These are phyloP conservation scores for Sanghuangporus weigelae DNA, from an alignment of 1,284 basidiomycete species.

Conservation along the genomic window DNA sequence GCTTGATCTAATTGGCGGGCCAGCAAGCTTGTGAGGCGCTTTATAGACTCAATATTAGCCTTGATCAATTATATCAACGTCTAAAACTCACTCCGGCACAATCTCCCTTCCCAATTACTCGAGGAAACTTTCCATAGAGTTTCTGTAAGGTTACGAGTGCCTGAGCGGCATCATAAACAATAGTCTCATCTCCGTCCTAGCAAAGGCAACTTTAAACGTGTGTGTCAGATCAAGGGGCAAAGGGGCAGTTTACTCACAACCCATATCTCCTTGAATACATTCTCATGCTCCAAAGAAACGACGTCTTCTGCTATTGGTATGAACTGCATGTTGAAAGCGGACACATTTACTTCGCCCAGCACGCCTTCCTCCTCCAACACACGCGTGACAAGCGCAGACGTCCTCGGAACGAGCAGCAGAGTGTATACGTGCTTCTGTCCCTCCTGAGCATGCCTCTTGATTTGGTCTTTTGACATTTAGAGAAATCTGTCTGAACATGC, in stretches of 20 bases:
- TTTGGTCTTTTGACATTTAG: constrained; percentile 62
- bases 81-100: constrained; percentile 69
- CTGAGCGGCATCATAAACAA: constrained; percentile 85
- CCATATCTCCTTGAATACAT: constrained; percentile 81
- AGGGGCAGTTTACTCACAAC: constrained; percentile 63
- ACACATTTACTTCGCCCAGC: constrained; percentile 81
- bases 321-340: constrained; percentile 88
- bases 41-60: neutral
- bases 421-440: constrained; percentile 79
- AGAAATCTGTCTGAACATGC: neutral
- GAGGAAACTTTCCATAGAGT: constrained; percentile 86
- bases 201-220: constrained; percentile 3
- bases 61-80: constrained; percentile 9
- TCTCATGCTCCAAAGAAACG: constrained; percentile 81
- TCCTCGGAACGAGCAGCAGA: constrained; percentile 84
- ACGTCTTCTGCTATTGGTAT: constrained; percentile 91
- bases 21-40: constrained; percentile 78
- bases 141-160: constrained; percentile 84
- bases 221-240: neutral
- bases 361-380: constrained; percentile 91
- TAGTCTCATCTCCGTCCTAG: constrained; percentile 91
- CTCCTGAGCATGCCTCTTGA: constrained; percentile 69
- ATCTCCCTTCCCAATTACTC: constrained; percentile 92
- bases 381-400: constrained; percentile 79
- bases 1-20: constrained; percentile 50